phyloP scores from a whole-genome alignment of 208 protist species.

The Trichomonas tenax region DNA sequence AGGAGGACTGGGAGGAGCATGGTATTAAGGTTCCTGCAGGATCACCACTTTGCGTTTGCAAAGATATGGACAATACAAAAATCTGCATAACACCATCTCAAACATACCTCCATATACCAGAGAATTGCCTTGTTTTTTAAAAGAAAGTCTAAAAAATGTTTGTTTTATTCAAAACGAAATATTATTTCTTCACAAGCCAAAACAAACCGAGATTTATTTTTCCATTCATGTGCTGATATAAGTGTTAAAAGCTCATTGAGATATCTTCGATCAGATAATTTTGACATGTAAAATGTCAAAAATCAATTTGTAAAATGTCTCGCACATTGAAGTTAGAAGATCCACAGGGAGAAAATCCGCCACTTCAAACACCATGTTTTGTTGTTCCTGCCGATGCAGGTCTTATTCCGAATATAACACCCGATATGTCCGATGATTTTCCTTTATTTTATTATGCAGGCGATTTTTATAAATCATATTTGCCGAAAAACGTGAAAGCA shows the following conservation, averaged over 20 bases:
- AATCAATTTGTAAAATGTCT: background rate
- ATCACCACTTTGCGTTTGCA: too few relatives aligned
- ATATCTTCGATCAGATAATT: too few relatives aligned
- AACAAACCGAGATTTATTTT: too few relatives aligned
- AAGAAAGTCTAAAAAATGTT: too few relatives aligned
- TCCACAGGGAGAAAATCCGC: background rate
- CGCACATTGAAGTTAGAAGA: background rate
- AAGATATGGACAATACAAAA: too few relatives aligned
- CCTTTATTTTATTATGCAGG: background rate
- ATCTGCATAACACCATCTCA: background rate
- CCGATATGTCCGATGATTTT: background rate
- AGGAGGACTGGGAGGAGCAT: background rate
- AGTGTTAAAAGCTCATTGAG: too few relatives aligned
- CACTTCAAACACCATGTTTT: background rate
- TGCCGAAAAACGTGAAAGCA: background rate
- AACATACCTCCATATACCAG: background rate
- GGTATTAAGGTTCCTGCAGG: too few relatives aligned
- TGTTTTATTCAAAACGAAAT: too few relatives aligned
- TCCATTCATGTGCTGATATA: too few relatives aligned
- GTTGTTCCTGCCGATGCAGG: background rate
- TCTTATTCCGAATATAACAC: background rate
- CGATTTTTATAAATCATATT: background rate
- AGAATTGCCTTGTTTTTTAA: too few relatives aligned
- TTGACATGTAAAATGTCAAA: too few relatives aligned
- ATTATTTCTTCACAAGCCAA: too few relatives aligned